Conservation (phyloP, 257 asterid genomes). For the Ligustrum vulgare region DNA sequence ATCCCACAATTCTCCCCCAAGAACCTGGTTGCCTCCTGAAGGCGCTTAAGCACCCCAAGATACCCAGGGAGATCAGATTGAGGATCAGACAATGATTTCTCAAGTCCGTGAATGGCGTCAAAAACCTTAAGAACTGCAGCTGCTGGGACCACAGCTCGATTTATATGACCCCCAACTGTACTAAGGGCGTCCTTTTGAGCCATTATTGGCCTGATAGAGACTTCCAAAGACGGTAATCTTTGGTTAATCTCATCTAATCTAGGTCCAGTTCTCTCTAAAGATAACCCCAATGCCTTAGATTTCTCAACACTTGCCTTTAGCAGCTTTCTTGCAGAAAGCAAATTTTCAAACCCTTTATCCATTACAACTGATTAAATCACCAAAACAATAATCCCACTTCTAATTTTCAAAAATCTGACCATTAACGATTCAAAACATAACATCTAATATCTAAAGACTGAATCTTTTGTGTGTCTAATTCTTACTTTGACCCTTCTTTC, state of each 20-base stretch:
- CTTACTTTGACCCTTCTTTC: neutral
- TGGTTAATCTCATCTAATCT: slow-evolving; percentile 69
- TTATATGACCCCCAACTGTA: slow-evolving; percentile 79
- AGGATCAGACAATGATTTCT: slow-evolving; percentile 79
- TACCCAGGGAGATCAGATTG: slow-evolving; percentile 68
- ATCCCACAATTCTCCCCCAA: slow-evolving; percentile 80
- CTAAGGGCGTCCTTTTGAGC: slow-evolving; percentile 64
- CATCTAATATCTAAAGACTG: neutral
- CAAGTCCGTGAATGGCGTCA: slow-evolving; percentile 89
- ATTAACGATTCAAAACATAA: neutral
- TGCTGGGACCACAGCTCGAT: slow-evolving; percentile 91
- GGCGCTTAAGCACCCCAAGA: slow-evolving; percentile 76
- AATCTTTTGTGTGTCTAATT: neutral
- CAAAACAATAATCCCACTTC: slow-evolving; percentile 23
- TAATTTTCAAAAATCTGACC: slow-evolving; percentile 13
- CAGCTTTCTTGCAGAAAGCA: slow-evolving; percentile 63
- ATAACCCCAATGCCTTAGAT: slow-evolving; percentile 54
- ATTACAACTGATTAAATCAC: slow-evolving; percentile 29
- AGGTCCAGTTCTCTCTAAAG: slow-evolving; percentile 64
- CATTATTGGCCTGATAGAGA: slow-evolving; percentile 72
- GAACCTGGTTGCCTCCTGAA: slow-evolving; percentile 73
- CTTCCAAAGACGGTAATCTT: slow-evolving; percentile 72
- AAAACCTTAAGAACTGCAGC: slow-evolving; percentile 94
- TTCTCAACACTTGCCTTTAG: slow-evolving; percentile 67
- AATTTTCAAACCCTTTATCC: slow-evolving; percentile 58